Conservation (phyloP, 495 filamentous ascomycete species). For the Poronia punctata region DNA sequence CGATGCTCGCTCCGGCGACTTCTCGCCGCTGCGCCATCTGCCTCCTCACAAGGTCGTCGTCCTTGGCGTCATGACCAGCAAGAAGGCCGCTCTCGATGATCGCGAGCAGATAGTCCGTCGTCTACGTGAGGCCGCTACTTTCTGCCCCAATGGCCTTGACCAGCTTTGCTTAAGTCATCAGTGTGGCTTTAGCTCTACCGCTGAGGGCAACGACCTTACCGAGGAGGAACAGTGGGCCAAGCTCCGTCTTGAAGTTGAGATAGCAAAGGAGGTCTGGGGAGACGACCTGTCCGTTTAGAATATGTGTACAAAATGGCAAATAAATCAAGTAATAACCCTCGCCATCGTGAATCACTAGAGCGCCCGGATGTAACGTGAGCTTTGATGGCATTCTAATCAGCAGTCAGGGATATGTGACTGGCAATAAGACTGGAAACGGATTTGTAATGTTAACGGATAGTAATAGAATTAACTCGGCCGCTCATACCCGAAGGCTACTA, state of each 20-base stretch:
- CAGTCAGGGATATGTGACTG: too few relatives aligned
- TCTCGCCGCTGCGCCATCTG: conserved; percentile 55
- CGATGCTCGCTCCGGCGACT: conserved; percentile 58
- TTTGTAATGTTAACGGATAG: too few relatives aligned
- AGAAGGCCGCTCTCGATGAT: conserved; percentile 55
- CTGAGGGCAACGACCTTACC: conserved; percentile 53
- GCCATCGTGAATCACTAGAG: too few relatives aligned
- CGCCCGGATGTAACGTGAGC: too few relatives aligned
- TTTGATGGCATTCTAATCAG: too few relatives aligned
- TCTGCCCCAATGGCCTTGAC: conserved; percentile 52
- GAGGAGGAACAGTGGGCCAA: conserved; percentile 54
- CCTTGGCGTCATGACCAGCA: conserved; percentile 59
- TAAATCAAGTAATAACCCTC: not conserved
- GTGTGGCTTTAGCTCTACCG: conserved; percentile 61
- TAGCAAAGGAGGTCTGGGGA: conserved; percentile 44
- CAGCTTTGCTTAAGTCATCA: conserved; percentile 59
- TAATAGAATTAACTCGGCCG: too few relatives aligned
- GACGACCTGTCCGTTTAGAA: conserved; percentile 32
- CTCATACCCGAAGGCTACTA: too few relatives aligned
- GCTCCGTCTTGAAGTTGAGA: conserved; percentile 36
- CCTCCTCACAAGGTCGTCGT: conserved; percentile 61
- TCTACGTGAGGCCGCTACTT: conserved; percentile 52
- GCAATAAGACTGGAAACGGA: too few relatives aligned
- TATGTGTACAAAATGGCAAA: not conserved
- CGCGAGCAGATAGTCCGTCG: conserved; percentile 53